Evolutionary conservation across 352 stramenopile genomes (phyloP).

Genomic region (Phytophthora cajani): DNA sequence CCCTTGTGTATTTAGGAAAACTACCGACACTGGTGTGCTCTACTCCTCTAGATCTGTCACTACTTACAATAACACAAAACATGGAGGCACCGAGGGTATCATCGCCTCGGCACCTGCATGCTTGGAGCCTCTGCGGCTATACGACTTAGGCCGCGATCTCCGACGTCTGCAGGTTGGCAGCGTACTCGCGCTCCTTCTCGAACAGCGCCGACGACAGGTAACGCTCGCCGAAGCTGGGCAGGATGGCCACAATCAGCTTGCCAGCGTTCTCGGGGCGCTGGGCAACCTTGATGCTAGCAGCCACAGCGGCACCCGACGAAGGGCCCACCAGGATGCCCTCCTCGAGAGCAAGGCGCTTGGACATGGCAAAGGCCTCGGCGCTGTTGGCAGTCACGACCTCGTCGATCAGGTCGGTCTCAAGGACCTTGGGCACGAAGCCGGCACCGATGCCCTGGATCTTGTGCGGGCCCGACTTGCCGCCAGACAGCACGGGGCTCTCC

Average conservation of each 20-base stretch:
- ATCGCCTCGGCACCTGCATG: slow-evolving; percentile 3
- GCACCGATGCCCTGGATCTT: slow-evolving; percentile 90
- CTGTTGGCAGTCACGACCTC: slow-evolving; percentile 88
- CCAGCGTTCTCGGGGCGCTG: slow-evolving; percentile 80
- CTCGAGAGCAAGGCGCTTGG: slow-evolving; percentile 84
- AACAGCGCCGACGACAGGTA: slow-evolving; percentile 87
- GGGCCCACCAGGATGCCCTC: slow-evolving; percentile 89
- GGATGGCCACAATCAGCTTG: slow-evolving; percentile 91
- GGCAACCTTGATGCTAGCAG: slow-evolving; percentile 83
- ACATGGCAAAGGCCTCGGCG: slow-evolving; percentile 86
- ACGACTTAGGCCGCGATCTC: slow-evolving; percentile 39
- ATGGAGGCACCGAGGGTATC: background rate
- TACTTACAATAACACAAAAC: slow-evolving; percentile 28
- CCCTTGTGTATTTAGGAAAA: slow-evolving; percentile 21
- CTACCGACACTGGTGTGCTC: slow-evolving; percentile 9
- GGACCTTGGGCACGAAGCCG: slow-evolving; percentile 83
- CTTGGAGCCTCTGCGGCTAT: slow-evolving; percentile 3
- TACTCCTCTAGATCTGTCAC: slow-evolving; percentile 13
- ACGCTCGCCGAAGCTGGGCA: slow-evolving; percentile 91
- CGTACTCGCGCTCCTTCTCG: slow-evolving; percentile 79
- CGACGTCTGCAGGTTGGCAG: slow-evolving; percentile 67
- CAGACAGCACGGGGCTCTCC: slow-evolving; percentile 85
- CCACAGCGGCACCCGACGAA: slow-evolving; percentile 87
- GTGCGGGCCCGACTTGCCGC: slow-evolving; percentile 79
- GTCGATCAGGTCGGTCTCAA: slow-evolving; percentile 86